A percentile compares a stretch with the other conserved stretches of the same genome.
Conservation (phyloP, 306 rosid genomes). For the Acacia melanoxylon region DNA sequence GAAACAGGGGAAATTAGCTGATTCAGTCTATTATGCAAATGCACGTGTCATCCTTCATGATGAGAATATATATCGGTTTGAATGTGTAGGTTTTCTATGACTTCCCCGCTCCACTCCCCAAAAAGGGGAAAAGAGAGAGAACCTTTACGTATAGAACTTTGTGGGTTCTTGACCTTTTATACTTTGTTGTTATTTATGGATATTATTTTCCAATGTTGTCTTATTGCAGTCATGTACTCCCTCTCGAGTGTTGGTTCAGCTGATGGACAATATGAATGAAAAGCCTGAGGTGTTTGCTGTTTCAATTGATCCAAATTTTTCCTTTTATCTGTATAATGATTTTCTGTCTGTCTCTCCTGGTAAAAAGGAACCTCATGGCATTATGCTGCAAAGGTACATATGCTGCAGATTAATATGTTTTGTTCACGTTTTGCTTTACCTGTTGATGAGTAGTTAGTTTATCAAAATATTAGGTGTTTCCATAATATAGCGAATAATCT, state of each 20-base stretch:
- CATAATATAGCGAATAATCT: not conserved
- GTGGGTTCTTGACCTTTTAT: not conserved
- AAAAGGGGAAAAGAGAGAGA: not conserved
- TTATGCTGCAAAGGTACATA: slow-evolving; percentile 66
- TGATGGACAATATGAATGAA: slow-evolving; percentile 85
- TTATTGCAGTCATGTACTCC: slow-evolving; percentile 66
- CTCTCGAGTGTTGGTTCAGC: slow-evolving; percentile 66
- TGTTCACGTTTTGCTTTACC: not conserved
- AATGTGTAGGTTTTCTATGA: slow-evolving; percentile 59
- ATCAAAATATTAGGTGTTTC: not conserved
- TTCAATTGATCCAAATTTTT: slow-evolving; percentile 87
- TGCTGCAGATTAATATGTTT: slow-evolving; percentile 15
- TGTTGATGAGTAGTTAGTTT: not conserved
- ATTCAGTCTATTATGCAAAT: slow-evolving; percentile 85
- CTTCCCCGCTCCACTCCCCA: not conserved
- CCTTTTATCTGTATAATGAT: slow-evolving; percentile 81
- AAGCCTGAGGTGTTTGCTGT: slow-evolving; percentile 90
- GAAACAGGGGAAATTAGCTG: slow-evolving; percentile 64
- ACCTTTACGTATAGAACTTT: not conserved
- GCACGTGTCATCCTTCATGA: slow-evolving; percentile 89
- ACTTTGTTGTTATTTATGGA: not conserved
- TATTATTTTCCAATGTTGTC: slow-evolving; percentile 20
- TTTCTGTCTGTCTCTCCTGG: slow-evolving; percentile 63
- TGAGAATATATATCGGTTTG: slow-evolving; percentile 85
- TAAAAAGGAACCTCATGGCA: slow-evolving; percentile 70